Conservation (phyloP, 768 basidiomycete species). For the Tylopilus intermedius region DNA sequence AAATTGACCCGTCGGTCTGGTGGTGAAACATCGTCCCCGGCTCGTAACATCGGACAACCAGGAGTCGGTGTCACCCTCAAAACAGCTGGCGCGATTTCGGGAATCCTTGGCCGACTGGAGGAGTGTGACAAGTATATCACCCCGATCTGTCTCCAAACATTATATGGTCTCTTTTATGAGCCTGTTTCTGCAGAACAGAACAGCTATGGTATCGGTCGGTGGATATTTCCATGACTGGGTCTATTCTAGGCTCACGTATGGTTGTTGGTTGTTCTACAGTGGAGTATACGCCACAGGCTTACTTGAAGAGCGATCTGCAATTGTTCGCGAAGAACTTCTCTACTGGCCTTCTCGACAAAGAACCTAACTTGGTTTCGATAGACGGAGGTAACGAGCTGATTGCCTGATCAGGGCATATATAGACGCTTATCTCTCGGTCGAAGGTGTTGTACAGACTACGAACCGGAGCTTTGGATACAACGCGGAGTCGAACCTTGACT, state of each 20-base stretch:
- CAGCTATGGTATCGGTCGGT: conserved; percentile 32
- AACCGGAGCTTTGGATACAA: conserved; percentile 15
- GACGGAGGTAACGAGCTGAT: conserved; percentile 30
- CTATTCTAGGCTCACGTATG: background rate
- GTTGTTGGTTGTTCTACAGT: conserved; percentile 15
- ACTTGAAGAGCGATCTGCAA: conserved; percentile 27
- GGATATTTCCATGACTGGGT: background rate
- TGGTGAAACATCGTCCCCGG: background rate
- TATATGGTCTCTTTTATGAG: conserved; percentile 25
- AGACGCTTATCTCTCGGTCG: background rate
- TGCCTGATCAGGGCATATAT: background rate
- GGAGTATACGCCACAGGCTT: conserved; percentile 34
- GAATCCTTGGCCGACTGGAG: conserved; percentile 6
- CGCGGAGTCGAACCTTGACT: conserved; percentile 30
- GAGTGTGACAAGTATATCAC: conserved; percentile 28
- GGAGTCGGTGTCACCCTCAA: conserved; percentile 12
- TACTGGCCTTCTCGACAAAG: conserved; percentile 18
- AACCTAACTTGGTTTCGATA: conserved; percentile 30
- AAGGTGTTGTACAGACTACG: conserved; percentile 26
- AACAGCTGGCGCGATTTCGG: conserved; percentile 11
- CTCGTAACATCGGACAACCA: conserved; percentile 15
- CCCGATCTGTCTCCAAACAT: conserved; percentile 25
- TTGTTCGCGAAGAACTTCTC: conserved; percentile 29
- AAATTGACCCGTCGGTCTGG: conserved; percentile 18
- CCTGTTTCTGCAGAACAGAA: conserved; percentile 26